A percentile compares a stretch with the other conserved stretches of the same genome.
These are phyloP conservation scores for Eucalyptus globulus DNA, from an alignment of 345 rosid species.

Conservation along the genomic window DNA sequence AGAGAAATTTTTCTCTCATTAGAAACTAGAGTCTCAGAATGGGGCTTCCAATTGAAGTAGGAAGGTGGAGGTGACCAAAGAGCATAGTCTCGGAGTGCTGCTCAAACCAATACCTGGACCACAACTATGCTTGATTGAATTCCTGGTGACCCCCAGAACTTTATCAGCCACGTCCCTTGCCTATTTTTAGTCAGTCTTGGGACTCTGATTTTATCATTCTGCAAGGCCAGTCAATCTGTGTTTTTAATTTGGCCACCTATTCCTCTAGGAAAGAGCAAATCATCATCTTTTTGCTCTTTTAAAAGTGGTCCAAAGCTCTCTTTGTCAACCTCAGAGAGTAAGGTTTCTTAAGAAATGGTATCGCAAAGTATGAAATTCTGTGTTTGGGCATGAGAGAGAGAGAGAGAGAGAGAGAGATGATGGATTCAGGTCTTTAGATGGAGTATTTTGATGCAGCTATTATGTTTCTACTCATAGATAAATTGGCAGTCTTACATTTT, in stretches of 20 bases:
- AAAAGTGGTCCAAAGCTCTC: neutral
- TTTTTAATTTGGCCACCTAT: neutral
- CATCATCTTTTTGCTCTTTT: too few relatives aligned
- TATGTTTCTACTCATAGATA: neutral
- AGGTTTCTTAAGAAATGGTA: neutral
- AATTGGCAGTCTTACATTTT: neutral
- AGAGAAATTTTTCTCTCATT: neutral
- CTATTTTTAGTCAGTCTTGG: neutral
- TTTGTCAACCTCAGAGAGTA: neutral
- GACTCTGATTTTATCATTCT: neutral
- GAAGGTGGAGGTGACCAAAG: neutral
- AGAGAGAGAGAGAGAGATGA: neutral
- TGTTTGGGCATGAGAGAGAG: too few relatives aligned
- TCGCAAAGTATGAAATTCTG: neutral
- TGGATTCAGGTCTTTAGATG: neutral
- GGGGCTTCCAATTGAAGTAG: neutral
- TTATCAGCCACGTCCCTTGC: neutral
- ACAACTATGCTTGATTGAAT: neutral
- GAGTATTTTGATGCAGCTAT: too few relatives aligned
- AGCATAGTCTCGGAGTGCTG: neutral
- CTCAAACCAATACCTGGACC: neutral
- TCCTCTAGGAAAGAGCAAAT: neutral
- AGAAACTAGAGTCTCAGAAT: neutral
- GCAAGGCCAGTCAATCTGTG: neutral
- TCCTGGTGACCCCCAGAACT: neutral